Evolutionary conservation across 176 grass and related monocot species (phyloP).

Genomic region (Poa pratensis): DNA sequence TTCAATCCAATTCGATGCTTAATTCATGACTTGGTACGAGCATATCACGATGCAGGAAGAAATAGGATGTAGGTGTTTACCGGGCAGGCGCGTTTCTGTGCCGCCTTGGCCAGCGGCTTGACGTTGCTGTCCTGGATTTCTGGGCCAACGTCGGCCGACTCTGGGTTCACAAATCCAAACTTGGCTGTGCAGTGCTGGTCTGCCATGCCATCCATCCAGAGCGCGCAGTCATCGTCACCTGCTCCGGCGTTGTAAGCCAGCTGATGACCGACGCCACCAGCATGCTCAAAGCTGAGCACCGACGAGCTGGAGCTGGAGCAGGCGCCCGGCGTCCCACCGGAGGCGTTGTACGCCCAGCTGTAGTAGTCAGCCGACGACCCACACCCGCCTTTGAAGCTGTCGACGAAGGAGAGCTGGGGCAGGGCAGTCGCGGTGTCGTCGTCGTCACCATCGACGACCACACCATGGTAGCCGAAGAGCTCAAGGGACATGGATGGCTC

Average conservation of each 20-base stretch:
- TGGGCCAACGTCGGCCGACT: constrained; percentile 11
- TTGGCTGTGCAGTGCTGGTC: constrained; percentile 39
- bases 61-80: constrained; percentile 4
- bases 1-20: neutral
- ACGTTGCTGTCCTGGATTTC: constrained; percentile 49
- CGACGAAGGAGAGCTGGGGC: constrained; percentile 44
- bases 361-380: constrained; percentile 39
- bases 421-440: neutral
- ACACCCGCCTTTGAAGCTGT: constrained; percentile 41
- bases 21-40: neutral
- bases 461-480: constrained; percentile 53
- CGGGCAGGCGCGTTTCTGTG: constrained; percentile 53
- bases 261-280: constrained; percentile 20
- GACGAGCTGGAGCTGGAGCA: constrained; percentile 76
- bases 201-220: constrained; percentile 72
- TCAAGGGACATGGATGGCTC: constrained; percentile 65
- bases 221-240: constrained; percentile 59
- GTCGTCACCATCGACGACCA: constrained; percentile 30
- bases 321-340: constrained; percentile 20
- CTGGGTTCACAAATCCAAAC: constrained; percentile 54
- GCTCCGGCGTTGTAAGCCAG: neutral
- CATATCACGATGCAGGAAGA: neutral
- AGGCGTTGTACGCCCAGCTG: constrained; percentile 34
- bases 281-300: constrained; percentile 86
- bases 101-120: constrained; percentile 38